Evolutionary conservation across 2,329 filamentous ascomycete genomes (phyloP).

Genomic region (Huntiella decipiens): DNA sequence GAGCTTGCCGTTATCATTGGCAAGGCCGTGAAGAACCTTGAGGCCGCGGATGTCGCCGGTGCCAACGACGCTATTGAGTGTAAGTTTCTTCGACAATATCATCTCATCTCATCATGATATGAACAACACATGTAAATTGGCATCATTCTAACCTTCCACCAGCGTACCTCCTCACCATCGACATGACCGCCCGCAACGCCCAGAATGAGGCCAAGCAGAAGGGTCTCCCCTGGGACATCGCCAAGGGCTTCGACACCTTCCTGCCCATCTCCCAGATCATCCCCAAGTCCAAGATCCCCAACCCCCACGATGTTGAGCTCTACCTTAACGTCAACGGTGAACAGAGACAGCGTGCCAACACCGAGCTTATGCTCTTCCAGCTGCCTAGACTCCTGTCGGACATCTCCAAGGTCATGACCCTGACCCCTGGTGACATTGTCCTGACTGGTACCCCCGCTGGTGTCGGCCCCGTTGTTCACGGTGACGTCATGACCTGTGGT

Average conservation of each 20-base stretch:
- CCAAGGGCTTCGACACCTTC: slow-evolving; percentile 97
- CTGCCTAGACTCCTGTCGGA: slow-evolving; percentile 77
- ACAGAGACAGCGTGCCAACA: slow-evolving; percentile 65
- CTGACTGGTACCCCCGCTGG: slow-evolving; percentile 96
- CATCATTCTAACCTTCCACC: neutral
- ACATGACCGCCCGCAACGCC: slow-evolving; percentile 91
- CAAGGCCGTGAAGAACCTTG: slow-evolving; percentile 57
- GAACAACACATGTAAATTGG: neutral
- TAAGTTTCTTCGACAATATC: slow-evolving; percentile 20
- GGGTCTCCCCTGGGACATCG: slow-evolving; percentile 87
- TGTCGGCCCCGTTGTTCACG: slow-evolving; percentile 67
- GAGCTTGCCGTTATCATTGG: slow-evolving; percentile 83
- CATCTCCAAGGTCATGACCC: slow-evolving; percentile 86
- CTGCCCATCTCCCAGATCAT: slow-evolving; percentile 71
- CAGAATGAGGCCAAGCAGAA: slow-evolving; percentile 96
- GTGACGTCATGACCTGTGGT: slow-evolving; percentile 74
- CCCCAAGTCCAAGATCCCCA: slow-evolving; percentile 56
- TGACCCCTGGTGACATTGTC: slow-evolving; percentile 81
- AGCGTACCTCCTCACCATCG: slow-evolving; percentile 82
- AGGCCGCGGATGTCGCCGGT: slow-evolving; percentile 52
- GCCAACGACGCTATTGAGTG: slow-evolving; percentile 68
- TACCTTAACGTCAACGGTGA: slow-evolving; percentile 70
- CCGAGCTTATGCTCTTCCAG: slow-evolving; percentile 82
- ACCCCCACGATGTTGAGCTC: slow-evolving; percentile 77
- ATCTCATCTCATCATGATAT: slow-evolving; percentile 2